Base-by-base conservation (phyloP, 768 basidiomycete genomes). In the Cubamyces lactineus region DNA sequence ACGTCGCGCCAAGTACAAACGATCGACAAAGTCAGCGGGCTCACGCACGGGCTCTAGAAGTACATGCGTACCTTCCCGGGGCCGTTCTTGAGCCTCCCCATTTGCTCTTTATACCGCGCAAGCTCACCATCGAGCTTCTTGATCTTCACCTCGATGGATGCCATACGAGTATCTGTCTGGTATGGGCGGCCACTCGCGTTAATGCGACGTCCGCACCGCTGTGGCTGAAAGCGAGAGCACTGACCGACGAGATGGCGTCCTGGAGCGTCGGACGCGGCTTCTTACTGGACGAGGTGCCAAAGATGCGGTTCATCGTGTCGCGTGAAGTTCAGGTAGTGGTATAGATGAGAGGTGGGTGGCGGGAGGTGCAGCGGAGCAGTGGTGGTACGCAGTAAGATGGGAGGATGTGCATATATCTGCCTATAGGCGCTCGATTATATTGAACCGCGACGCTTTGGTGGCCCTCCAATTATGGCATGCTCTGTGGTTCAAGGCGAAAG, bases 121-220 rank as follows among this genome's bases (percentile, higher is more conserved):
- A 99, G 84, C 72, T 99, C 97, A 5, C 88, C 96, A 70, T 98
- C 96, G 28, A 99, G 83, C 75, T 98, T 99, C 78, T 89, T 91
- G 68, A 99, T 80, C 80, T 98, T 99, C 73, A 98, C 96, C 74
- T 99, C 95, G 64, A 97, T 91, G 13, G 91, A 87, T 26, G 87
- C 86, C 73, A 93, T 83, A 55, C 96, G 87, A 0, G 84, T 74
- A 73, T 98, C 96, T 72, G 94, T 97, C 95, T 97, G 65, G 47
- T 34, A 45, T 61, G 21, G 30, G 52, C 34, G 50, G 41, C 28
- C 15, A 39, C 30, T 15, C 53, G 59, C 19, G 53, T 45, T 50
- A 59, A 57, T 23, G 8, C 46, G 48, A 28, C 41, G 34, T 24
- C 40, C 42, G 48, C 21, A 7, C 26, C 19, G n/a, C 43, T 19